Evolutionary conservation across 148 eudicot species (phyloP).

Genomic region (Heliamphora exappendiculata): DNA sequence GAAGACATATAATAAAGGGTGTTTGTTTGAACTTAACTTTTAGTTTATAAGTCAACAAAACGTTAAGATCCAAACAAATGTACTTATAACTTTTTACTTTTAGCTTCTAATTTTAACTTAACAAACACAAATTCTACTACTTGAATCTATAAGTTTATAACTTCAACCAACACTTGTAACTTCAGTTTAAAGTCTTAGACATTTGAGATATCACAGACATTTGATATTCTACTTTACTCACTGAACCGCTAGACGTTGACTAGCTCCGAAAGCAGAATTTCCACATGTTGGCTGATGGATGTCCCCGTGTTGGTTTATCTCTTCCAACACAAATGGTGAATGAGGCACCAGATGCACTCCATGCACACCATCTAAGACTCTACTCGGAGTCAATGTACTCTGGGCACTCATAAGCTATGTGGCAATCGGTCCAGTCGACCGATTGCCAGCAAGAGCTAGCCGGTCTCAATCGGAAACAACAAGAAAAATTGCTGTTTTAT

Average conservation of each 20-base stretch:
- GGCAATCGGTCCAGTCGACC: conserved; percentile 48
- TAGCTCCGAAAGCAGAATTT: conserved; percentile 21
- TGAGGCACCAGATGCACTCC: conserved; percentile 76
- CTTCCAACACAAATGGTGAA: conserved; percentile 67
- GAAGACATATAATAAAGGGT: too few relatives aligned
- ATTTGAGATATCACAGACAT: neutral
- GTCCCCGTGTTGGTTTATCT: conserved; percentile 50
- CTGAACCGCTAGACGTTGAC: conserved; percentile 43
- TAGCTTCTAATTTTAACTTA: too few relatives aligned
- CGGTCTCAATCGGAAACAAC: conserved; percentile 22
- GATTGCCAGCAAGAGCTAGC: conserved; percentile 46
- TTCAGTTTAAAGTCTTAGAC: too few relatives aligned
- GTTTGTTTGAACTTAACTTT: too few relatives aligned
- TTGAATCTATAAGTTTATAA: too few relatives aligned
- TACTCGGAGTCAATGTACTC: conserved; percentile 37
- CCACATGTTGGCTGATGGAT: conserved; percentile 25
- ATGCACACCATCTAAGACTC: conserved; percentile 66
- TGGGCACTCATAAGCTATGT: conserved; percentile 52
- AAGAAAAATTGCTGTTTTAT: neutral
- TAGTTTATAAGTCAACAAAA: neutral
- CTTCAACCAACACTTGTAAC: too few relatives aligned
- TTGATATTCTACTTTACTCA: conserved; percentile 31
- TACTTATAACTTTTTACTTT: too few relatives aligned
- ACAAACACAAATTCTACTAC: too few relatives aligned
- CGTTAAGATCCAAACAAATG: neutral